phyloP scores from a whole-genome alignment of 805 yeast species.

The Teunomyces atbi region DNA sequence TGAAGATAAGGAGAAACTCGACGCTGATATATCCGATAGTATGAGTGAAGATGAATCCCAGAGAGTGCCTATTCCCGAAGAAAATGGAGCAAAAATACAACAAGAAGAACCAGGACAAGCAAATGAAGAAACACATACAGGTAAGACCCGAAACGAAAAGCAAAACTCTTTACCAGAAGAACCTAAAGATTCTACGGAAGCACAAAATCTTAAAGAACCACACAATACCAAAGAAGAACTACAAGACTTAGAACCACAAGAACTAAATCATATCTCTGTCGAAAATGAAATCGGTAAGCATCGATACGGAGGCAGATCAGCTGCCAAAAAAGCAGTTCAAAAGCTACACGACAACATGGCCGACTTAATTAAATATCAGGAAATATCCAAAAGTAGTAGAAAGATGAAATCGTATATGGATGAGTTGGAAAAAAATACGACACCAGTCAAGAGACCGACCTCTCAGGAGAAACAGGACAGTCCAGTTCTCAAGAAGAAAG shows the following conservation, averaged over 20 bases:
- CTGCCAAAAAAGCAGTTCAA: conserved; percentile 63
- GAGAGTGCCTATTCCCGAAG: conserved; percentile 5
- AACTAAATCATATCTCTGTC: background rate
- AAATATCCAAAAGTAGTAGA: conserved; percentile 43
- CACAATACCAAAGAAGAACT: conserved; percentile 4
- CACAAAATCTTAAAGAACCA: too few species aligned
- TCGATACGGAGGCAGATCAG: conserved; percentile 44
- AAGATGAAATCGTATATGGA: conserved; percentile 39
- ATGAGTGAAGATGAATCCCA: conserved; percentile 24
- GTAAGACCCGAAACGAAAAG: conserved; percentile 4
- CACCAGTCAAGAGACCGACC: conserved; percentile 5
- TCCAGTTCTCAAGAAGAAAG: conserved; percentile 4
- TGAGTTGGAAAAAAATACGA: conserved; percentile 23
- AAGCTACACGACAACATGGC: conserved; percentile 68
- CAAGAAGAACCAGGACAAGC: background rate
- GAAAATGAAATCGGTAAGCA: background rate
- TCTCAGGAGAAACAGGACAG: background rate
- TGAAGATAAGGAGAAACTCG: conserved; percentile 11
- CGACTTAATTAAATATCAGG: conserved; percentile 62
- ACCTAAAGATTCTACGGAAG: too few species aligned
- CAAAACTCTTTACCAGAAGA: background rate
- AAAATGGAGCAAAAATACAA: background rate
- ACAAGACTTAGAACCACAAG: background rate
- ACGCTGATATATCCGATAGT: conserved; percentile 27
- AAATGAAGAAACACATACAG: background rate